phyloP scores from a whole-genome alignment of 805 yeast genomes.

The Saccharomycopsis fermentans region DNA sequence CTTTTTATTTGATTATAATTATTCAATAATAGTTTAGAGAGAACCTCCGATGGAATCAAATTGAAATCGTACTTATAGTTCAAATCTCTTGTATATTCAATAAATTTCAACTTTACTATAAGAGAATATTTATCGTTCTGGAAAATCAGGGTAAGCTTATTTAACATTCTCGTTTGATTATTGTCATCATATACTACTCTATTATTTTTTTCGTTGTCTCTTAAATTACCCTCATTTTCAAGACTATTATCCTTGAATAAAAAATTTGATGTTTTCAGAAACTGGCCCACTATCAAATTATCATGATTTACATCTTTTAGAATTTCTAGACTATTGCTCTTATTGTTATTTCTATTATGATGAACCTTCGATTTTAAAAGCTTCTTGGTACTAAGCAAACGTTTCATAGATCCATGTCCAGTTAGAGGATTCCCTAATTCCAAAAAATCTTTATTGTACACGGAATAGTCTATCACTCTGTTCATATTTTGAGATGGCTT shows the following conservation, averaged over 20 bases:
- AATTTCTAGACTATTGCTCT: background rate
- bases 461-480: constrained; percentile 13
- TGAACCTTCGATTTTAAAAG: background rate
- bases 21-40: background rate
- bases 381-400: background rate
- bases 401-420: constrained; percentile 14
- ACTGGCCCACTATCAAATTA: constrained; percentile 2
- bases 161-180: background rate
- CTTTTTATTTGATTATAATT: background rate
- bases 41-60: background rate
- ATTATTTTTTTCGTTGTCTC: background rate
- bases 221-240: background rate
- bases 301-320: background rate
- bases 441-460: constrained; percentile 12
- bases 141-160: background rate
- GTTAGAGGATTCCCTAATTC: constrained; percentile 12
- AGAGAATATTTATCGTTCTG: constrained; percentile 5
- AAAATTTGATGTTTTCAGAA: constrained; percentile 7
- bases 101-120: constrained; percentile 11
- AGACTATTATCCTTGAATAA: background rate
- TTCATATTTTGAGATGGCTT: background rate
- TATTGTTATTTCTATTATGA: background rate
- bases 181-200: background rate
- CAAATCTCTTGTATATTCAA: constrained; percentile 6
- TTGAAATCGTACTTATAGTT: background rate